Evolutionary conservation across 1,284 basidiomycete genomes (phyloP), one percentile per base, ranked within the genome.

Genomic region (Marasmius tenuissimus): DNA sequence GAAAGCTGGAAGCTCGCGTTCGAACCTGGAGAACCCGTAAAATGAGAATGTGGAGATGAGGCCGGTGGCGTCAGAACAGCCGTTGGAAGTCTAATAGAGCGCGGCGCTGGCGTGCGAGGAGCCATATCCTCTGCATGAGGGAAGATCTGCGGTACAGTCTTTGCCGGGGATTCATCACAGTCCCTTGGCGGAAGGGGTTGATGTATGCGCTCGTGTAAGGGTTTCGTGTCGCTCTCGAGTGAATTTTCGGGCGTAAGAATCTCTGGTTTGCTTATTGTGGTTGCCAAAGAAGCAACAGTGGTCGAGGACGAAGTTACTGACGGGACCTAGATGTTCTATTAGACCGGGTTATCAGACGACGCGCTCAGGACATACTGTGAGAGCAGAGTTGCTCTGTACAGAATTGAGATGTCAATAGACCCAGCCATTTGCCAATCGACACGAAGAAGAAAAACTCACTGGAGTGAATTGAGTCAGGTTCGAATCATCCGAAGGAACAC

Each of bases 401-500:
- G 45, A 8, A 39, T 40, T 20, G n/a, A 20, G 9, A 33, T 45
- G n/a, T 45, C 11, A 57, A 14, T 27, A 11, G 14, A 47, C 27
- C 35, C 20, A 45, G 35, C 16, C 11, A 8, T 34, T 22, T 22
- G 10, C 3, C 27, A 33, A 7, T 34, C 9, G 18, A 9, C 16
- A 16, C 14, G 47, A 4, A 22, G 40, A 37, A 34, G 11, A 10
- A 40, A 40, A 18, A 63, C 51, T 20, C 48, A 70, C 72, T 56
- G 63, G 65, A 34, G 65, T 67, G 58, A 68, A 66, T 47, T 61
- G 68, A 9, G 68, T 72, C 56, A 72, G 57, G 38, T 67, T 62
- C 9, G 70, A 72, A 49, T 63, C 70, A 58, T 70, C 53, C 8
- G 65, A 67, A 4, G 65, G 59, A 7, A 57, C 11, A 40, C 54